Evolutionary conservation across 306 rosid species (phyloP), one percentile per base, ranked within the genome.

Genomic region (Glycine latifolia): DNA sequence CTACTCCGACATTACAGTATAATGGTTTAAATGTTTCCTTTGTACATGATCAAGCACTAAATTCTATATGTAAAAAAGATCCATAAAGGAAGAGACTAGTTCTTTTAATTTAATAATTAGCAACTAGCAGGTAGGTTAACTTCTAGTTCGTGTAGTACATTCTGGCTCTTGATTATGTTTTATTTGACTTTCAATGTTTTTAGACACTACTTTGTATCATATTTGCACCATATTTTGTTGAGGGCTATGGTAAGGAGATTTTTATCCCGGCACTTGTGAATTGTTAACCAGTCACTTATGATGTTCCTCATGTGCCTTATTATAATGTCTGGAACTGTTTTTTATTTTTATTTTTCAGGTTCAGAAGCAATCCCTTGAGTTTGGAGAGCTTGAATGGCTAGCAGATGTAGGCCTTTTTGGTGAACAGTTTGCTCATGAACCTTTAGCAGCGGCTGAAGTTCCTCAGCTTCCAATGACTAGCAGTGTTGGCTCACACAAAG

Each of bases 301-400:
- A n/a, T 37, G 26, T 41, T 16, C 39, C 44, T 71, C 17, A 9
- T 50, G 1, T 53, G 31, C 31, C 33, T 53, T 49, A 6, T 49
- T 60, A 75, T 8, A 14, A 49, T 53, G 20, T 35, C 35, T 13
- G 65, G 70, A 61, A 50, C 3, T 48, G 35, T 33, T 13, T 71
- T 7, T 33, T 49, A 10, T 6, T 31, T 39, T 60, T n/a, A 10
- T 6, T 31, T 39, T 60, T n/a, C 44, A 1, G 26, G 82, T 41
- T 82, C 92, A 93, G 96, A 95, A 93, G 80, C 97, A 89, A 81
- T 47, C 91, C 4, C 84, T 91, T 16, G 99, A 91, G 75, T 92
- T 93, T 44, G 98, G 97, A 82, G 99, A 93, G 78, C 89, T 95
- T 8, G 98, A 93, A 26, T 95, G 99, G 99, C 84, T 95, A 60